Evolutionary conservation across 2,329 filamentous ascomycete species (phyloP).

Genomic region (Trichoderma sp.): DNA sequence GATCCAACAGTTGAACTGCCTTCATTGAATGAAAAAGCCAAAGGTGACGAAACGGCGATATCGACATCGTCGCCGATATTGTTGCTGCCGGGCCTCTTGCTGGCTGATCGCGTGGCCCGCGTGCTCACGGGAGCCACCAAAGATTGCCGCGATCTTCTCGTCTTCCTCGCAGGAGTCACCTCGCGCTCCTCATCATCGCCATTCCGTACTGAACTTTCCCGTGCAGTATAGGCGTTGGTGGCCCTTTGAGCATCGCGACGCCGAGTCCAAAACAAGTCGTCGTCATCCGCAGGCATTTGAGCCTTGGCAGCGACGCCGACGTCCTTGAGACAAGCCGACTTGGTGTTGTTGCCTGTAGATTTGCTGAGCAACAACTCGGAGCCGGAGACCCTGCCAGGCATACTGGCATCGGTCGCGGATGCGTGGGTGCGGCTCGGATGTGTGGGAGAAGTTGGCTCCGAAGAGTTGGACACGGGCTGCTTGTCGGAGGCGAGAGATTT

Average conservation of each 20-base stretch:
- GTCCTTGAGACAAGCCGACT: constrained; percentile 34
- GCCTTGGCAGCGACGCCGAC: constrained; percentile 30
- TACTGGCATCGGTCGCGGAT: constrained; percentile 39
- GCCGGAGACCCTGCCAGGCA: constrained; percentile 44
- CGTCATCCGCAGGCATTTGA: constrained; percentile 35
- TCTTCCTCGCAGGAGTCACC: constrained; percentile 38
- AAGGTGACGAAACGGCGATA: constrained; percentile 52
- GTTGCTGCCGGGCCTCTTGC: constrained; percentile 49
- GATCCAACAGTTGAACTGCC: constrained; percentile 53
- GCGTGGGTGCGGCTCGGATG: constrained; percentile 31
- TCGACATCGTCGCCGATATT: constrained; percentile 55
- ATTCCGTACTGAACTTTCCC: constrained; percentile 45
- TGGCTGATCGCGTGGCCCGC: constrained; percentile 51
- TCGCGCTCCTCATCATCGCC: constrained; percentile 33
- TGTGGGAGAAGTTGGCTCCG: constrained; percentile 41
- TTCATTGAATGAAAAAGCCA: constrained; percentile 51
- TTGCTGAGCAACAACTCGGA: constrained; percentile 37
- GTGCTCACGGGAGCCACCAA: constrained; percentile 39
- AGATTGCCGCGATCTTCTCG: constrained; percentile 42
- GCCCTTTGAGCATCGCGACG: constrained; percentile 43
- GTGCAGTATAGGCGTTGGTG: constrained; percentile 41
- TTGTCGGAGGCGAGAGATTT: constrained; percentile 44
- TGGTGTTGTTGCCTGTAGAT: constrained; percentile 24
- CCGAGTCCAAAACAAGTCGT: constrained; percentile 39
- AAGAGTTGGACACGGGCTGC: constrained; percentile 41